phyloP scores from a whole-genome alignment of 495 filamentous ascomycete genomes.

The Chaetomium tenue region DNA sequence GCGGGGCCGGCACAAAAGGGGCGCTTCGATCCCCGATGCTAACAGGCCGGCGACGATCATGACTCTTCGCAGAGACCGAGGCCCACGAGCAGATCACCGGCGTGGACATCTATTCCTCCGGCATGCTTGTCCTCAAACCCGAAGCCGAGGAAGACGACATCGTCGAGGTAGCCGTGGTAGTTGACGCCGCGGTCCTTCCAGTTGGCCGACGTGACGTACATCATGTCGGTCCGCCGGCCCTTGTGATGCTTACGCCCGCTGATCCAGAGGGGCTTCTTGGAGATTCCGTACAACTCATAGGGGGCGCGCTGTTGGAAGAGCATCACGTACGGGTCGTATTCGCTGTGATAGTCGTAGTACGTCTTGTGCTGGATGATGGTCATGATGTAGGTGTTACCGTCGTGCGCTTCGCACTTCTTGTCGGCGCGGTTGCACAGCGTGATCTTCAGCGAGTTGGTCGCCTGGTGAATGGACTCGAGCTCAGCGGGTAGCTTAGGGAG shows the following conservation, averaged over 20 bases:
- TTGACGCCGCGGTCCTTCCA: conserved; percentile 47
- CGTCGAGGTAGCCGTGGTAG: conserved; percentile 53
- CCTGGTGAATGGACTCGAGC: conserved; percentile 53
- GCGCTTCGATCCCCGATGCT: neutral
- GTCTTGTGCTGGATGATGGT: conserved; percentile 54
- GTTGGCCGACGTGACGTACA: conserved; percentile 53
- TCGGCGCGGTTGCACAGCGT: conserved; percentile 53
- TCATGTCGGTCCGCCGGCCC: conserved; percentile 42
- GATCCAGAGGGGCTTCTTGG: conserved; percentile 53
- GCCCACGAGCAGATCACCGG: conserved; percentile 46
- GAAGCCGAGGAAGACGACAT: conserved; percentile 50
- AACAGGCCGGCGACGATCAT: neutral
- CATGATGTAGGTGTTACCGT: conserved; percentile 50
- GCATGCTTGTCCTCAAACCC: conserved; percentile 49
- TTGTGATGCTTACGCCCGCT: conserved; percentile 36
- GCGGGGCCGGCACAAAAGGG: neutral
- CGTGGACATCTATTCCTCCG: conserved; percentile 48
- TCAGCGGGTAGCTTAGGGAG: conserved; percentile 36
- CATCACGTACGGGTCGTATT: conserved; percentile 57
- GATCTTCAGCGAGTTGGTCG: conserved; percentile 54
- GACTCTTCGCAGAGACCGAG: conserved; percentile 35
- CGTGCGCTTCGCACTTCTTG: conserved; percentile 38
- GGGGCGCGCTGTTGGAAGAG: conserved; percentile 46
- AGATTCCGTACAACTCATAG: conserved; percentile 51
- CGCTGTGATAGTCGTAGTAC: conserved; percentile 44